Conservation (phyloP, 148 eudicot genomes). For the Amaranthus hypochondriacus region DNA sequence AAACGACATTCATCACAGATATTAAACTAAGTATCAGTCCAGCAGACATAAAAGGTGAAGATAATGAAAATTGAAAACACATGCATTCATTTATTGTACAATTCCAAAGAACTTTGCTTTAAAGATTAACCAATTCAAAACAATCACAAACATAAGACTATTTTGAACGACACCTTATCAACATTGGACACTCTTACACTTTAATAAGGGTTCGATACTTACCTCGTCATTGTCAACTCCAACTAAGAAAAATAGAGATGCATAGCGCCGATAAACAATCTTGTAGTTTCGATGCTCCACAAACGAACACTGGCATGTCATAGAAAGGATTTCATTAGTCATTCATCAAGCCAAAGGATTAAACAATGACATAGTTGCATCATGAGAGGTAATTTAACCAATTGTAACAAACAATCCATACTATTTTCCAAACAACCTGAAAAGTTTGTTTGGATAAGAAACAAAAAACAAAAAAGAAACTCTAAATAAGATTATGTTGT, state of each 20-base stretch:
- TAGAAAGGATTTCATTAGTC: neutral
- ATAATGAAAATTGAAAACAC: neutral
- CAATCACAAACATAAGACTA: neutral
- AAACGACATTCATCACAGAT: too few relatives aligned
- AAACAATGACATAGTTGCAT: neutral
- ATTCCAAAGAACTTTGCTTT: neutral
- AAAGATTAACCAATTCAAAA: neutral
- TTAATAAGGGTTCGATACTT: conserved; percentile 26
- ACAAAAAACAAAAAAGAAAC: too few relatives aligned
- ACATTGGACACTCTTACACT: neutral
- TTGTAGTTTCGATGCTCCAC: conserved; percentile 99
- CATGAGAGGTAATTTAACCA: too few relatives aligned
- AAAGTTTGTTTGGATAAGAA: too few relatives aligned
- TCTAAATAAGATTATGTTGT: too few relatives aligned
- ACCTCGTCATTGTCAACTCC: conserved; percentile 99
- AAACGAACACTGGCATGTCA: conserved; percentile 77
- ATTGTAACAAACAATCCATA: too few relatives aligned
- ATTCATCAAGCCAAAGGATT: neutral
- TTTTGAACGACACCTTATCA: conserved; percentile 3
- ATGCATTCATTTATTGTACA: neutral
- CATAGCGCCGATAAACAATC: conserved; percentile 93
- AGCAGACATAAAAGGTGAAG: neutral
- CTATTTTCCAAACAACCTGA: too few relatives aligned
- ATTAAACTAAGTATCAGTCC: too few relatives aligned
- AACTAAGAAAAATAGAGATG: conserved; percentile 93